Conservation (phyloP, 2,329 filamentous ascomycete species). For the Onygenales sp. region DNA sequence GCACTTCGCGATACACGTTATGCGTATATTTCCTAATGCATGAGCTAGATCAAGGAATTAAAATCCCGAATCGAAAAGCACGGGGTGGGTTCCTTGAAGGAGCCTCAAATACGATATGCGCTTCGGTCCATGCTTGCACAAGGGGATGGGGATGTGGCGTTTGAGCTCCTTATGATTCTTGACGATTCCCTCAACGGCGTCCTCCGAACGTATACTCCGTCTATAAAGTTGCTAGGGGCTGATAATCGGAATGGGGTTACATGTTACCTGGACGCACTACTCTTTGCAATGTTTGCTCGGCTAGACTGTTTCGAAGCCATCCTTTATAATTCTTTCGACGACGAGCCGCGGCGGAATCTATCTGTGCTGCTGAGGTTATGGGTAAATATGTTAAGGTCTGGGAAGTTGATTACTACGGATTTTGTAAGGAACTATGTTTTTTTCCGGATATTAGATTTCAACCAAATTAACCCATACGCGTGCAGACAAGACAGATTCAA, state of each 20-base stretch:
- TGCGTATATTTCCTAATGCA: background rate
- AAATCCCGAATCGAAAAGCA: background rate
- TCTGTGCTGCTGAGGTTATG: constrained; percentile 74
- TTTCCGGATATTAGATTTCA: background rate
- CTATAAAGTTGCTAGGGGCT: constrained; percentile 67
- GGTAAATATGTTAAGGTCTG: constrained; percentile 84
- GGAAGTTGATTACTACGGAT: constrained; percentile 75
- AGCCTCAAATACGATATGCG: constrained; percentile 55
- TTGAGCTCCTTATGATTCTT: constrained; percentile 66
- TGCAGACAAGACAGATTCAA: constrained; percentile 70
- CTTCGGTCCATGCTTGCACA: constrained; percentile 54
- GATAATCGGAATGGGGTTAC: constrained; percentile 79
- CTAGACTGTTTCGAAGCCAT: constrained; percentile 89
- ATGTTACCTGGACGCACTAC: constrained; percentile 84
- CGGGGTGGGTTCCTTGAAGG: constrained; percentile 48
- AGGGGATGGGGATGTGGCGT: constrained; percentile 63
- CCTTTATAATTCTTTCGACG: constrained; percentile 67
- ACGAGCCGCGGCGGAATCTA: constrained; percentile 62
- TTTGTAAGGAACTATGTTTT: constrained; percentile 46
- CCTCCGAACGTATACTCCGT: constrained; percentile 63
- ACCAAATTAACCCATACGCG: background rate
- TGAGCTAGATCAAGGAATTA: constrained; percentile 1
- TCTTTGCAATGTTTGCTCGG: constrained; percentile 93
- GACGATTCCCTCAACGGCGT: constrained; percentile 74
- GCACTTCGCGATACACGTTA: background rate